phyloP scores from a whole-genome alignment of 1,139 yeast species.

The Candida tropicalis region DNA sequence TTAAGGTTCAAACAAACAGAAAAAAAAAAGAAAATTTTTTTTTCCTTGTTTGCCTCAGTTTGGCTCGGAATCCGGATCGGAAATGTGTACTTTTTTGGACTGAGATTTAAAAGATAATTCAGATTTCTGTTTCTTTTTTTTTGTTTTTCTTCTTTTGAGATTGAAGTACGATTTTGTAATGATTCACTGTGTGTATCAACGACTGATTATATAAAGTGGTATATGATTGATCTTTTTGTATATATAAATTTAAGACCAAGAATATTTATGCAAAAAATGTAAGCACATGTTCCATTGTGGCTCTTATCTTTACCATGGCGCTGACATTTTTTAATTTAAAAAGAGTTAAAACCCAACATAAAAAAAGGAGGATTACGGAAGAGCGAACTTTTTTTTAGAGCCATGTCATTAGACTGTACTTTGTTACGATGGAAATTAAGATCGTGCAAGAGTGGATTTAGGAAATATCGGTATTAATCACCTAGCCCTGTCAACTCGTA shows the following conservation, averaged over 20 bases:
- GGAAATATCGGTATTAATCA: not conserved
- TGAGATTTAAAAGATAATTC: not conserved
- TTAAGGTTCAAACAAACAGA: not conserved
- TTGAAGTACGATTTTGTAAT: too few relatives aligned
- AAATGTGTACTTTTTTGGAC: not conserved
- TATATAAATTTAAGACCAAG: too few relatives aligned
- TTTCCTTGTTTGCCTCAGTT: not conserved
- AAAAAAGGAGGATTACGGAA: too few relatives aligned
- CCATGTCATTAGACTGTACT: not conserved
- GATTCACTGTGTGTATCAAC: too few relatives aligned
- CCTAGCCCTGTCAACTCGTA: too few relatives aligned
- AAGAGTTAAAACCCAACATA: not conserved
- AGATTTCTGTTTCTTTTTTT: not conserved
- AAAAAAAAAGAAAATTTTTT: not conserved
- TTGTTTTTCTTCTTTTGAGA: not conserved
- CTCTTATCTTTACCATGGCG: not conserved
- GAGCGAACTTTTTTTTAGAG: not conserved
- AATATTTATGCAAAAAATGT: too few relatives aligned
- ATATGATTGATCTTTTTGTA: too few relatives aligned
- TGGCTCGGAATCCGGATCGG: slow-evolving; percentile 1
- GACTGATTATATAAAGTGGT: too few relatives aligned
- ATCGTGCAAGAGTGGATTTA: not conserved
- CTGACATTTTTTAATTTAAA: too few relatives aligned
- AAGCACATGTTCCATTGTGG: not conserved
- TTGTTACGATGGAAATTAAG: not conserved